Conservation (phyloP, 2,329 filamentous ascomycete genomes). For the Ophiocordyceps australis region DNA sequence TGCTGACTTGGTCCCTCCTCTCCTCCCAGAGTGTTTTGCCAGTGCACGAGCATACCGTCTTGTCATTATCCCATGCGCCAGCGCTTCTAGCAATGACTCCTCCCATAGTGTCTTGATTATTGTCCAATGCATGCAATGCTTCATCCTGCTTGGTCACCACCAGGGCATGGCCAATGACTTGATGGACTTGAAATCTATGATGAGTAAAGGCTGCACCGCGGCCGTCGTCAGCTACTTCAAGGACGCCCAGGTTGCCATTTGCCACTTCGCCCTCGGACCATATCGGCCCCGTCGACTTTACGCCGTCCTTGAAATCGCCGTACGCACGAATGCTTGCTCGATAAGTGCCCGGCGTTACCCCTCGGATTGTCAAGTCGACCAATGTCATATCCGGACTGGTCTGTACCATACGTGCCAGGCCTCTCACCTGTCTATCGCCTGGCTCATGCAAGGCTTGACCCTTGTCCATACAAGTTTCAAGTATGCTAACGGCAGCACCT, state of each 20-base stretch:
- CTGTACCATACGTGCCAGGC: slow-evolving; percentile 85
- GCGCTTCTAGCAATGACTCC: slow-evolving; percentile 91
- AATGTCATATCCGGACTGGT: slow-evolving; percentile 63
- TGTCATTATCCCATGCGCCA: slow-evolving; percentile 98
- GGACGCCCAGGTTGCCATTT: slow-evolving; percentile 45
- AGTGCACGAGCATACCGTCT: slow-evolving; percentile 93
- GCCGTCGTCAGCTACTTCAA: slow-evolving; percentile 60
- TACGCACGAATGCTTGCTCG: slow-evolving; percentile 69
- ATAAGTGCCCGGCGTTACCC: slow-evolving; percentile 66
- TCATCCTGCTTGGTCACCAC: slow-evolving; percentile 56
- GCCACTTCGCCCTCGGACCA: slow-evolving; percentile 44
- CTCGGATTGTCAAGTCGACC: slow-evolving; percentile 73
- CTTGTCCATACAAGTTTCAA: slow-evolving; percentile 62
- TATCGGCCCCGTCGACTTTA: slow-evolving; percentile 64
- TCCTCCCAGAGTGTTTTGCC: slow-evolving; percentile 98
- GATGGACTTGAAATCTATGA: slow-evolving; percentile 75
- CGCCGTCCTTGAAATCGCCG: slow-evolving; percentile 73
- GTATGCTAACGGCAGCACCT: slow-evolving; percentile 83
- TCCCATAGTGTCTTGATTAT: slow-evolving; percentile 72
- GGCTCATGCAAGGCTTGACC: slow-evolving; percentile 23
- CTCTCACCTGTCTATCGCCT: slow-evolving; percentile 46
- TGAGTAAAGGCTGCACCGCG: slow-evolving; percentile 68
- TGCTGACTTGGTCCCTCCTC: slow-evolving; percentile 70
- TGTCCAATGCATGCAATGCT: slow-evolving; percentile 33
- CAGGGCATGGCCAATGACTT: slow-evolving; percentile 86